Conservation (phyloP, 78 protist species). For the Anaeramoeba ignava region DNA sequence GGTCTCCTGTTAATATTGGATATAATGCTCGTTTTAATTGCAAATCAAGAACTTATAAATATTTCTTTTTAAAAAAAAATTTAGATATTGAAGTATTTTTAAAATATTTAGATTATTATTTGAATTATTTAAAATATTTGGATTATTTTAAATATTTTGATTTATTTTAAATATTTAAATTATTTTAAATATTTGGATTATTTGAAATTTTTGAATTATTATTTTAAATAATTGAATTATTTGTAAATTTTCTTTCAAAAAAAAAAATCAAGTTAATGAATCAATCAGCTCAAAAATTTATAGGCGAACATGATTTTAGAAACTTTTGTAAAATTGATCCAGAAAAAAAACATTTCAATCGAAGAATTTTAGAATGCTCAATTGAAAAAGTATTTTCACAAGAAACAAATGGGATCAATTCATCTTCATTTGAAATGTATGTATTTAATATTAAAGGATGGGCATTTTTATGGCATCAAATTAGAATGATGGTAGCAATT, state of each 20-base stretch:
- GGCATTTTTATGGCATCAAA: slow-evolving; percentile 23
- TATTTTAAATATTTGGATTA: too few species aligned
- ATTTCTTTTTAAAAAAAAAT: slow-evolving; percentile 31
- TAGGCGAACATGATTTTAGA: slow-evolving; percentile 61
- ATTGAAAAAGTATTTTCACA: not conserved
- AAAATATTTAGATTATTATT: too few species aligned
- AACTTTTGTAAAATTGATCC: slow-evolving; percentile 47
- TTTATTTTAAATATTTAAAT: too few species aligned
- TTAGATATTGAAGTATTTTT: slow-evolving; percentile 24
- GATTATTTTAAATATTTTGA: too few species aligned
- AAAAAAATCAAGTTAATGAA: slow-evolving; percentile 12
- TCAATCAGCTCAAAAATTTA: slow-evolving; percentile 10
- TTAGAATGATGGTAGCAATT: slow-evolving; percentile 54
- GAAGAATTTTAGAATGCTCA: not conserved
- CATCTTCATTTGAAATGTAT: not conserved
- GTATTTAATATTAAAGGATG: not conserved
- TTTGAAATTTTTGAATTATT: too few species aligned
- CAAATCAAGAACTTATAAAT: slow-evolving; percentile 35
- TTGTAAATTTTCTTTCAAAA: too few species aligned
- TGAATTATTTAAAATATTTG: too few species aligned
- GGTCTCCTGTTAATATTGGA: slow-evolving; percentile 34
- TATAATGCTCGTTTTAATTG: slow-evolving; percentile 45
- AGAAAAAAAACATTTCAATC: not conserved
- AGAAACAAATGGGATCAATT: not conserved
- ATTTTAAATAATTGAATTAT: too few species aligned